phyloP scores from a whole-genome alignment of 768 basidiomycete genomes.

The Hygrophoropsis aurantiaca region DNA sequence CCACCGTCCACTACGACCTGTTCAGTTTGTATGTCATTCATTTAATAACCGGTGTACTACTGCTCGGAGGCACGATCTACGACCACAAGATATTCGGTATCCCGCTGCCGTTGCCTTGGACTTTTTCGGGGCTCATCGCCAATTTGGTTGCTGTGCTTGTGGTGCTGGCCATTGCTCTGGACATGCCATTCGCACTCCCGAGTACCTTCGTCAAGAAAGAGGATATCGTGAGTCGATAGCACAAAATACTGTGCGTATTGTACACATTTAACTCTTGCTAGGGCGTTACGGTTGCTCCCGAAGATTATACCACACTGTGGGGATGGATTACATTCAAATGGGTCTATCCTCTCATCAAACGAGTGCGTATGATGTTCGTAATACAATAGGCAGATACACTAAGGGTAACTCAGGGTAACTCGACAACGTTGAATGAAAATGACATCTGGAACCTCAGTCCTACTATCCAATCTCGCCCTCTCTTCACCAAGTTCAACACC shows the following conservation, averaged over 20 bases:
- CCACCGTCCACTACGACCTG: constrained; percentile 66
- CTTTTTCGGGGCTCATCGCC: not conserved
- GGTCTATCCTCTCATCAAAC: constrained; percentile 64
- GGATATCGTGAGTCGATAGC: constrained; percentile 51
- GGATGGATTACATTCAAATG: constrained; percentile 74
- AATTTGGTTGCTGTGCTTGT: constrained; percentile 4
- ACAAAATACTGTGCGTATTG: not conserved
- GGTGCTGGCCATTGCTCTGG: constrained; percentile 4
- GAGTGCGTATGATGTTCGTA: constrained; percentile 34
- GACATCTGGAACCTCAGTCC: constrained; percentile 76
- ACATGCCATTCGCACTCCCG: constrained; percentile 63
- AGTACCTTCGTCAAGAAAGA: constrained; percentile 45
- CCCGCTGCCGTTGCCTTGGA: not conserved
- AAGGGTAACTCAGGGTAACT: not conserved
- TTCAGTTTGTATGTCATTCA: constrained; percentile 57
- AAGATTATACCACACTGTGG: constrained; percentile 74
- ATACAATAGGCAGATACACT: too few relatives aligned
- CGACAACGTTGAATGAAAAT: constrained; percentile 60
- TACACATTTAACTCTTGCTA: constrained; percentile 5
- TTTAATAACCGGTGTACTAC: constrained; percentile 43
- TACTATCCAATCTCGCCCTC: constrained; percentile 60
- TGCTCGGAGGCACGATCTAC: constrained; percentile 55
- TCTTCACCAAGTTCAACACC: constrained; percentile 50
- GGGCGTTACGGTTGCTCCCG: constrained; percentile 42
- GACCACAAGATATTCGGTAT: constrained; percentile 24